Percentiles rank a stretch among this genome's conserved stretches.
Conservation (phyloP, 2,329 filamentous ascomycete genomes). For the Xylariales sp. region DNA sequence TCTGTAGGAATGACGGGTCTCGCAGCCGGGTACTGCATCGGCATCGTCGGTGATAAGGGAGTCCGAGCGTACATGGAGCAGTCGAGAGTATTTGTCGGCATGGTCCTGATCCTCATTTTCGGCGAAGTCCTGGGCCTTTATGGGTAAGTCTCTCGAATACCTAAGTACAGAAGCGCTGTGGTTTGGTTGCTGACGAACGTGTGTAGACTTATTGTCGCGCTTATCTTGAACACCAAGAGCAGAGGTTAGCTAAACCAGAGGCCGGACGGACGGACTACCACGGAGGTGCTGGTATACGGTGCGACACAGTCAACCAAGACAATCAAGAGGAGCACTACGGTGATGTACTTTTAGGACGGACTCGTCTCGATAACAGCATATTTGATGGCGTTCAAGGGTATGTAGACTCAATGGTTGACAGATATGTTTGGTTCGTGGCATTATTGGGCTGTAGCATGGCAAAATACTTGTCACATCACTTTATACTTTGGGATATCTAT, state of each 20-base stretch:
- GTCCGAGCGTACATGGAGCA: constrained; percentile 96
- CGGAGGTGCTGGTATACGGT: too few relatives aligned
- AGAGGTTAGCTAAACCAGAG: too few relatives aligned
- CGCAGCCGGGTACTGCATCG: constrained; percentile 94
- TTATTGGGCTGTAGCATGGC: too few relatives aligned
- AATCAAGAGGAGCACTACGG: too few relatives aligned
- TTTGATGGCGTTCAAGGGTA: constrained; percentile 26
- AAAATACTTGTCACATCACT: too few relatives aligned
- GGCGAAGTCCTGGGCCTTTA: constrained; percentile 96
- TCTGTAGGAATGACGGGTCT: constrained; percentile 90
- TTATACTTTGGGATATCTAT: too few relatives aligned
- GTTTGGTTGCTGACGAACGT: constrained; percentile 17
- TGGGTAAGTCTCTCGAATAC: constrained; percentile 68
- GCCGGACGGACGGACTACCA: too few relatives aligned
- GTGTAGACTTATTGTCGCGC: constrained; percentile 77
- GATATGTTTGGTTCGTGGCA: constrained; percentile 15
- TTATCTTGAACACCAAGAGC: constrained; percentile 88
- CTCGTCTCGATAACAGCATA: constrained; percentile 28
- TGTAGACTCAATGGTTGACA: constrained; percentile 24
- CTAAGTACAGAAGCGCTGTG: background rate
- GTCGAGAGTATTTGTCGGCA: constrained; percentile 92
- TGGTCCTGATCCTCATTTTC: constrained; percentile 98
- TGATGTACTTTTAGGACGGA: too few relatives aligned
- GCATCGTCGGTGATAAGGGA: constrained; percentile 89
- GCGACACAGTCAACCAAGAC: too few relatives aligned